A percentile compares a stretch with the other conserved stretches of the same genome.
Conservation (phyloP, 2,329 filamentous ascomycete genomes). For the Penicillium sp. region DNA sequence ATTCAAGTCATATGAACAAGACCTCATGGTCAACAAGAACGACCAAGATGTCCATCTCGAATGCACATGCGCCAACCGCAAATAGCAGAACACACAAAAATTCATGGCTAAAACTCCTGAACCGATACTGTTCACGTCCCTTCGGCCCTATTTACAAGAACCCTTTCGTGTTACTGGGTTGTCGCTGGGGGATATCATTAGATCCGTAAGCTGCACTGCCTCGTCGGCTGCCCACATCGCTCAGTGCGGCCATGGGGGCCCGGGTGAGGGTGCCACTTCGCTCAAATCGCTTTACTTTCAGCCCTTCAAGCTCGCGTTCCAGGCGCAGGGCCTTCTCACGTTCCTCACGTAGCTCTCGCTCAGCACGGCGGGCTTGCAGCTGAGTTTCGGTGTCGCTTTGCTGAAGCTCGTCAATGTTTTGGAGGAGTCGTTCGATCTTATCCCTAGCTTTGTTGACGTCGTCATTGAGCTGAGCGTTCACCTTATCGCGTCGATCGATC, state of each 20-base stretch:
- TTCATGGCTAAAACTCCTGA: conserved; percentile 14
- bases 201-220: conserved; percentile 40
- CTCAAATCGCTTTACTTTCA: conserved; percentile 70
- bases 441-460: conserved; percentile 83
- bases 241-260: conserved; percentile 32
- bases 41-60: conserved; percentile 7
- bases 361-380: conserved; percentile 76
- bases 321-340: conserved; percentile 74
- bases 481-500: conserved; percentile 89
- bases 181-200: conserved; percentile 60
- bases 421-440: conserved; percentile 83
- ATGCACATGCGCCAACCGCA: conserved; percentile 16
- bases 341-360: conserved; percentile 87
- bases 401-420: conserved; percentile 91
- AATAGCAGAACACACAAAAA: conserved; percentile 7
- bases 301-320: conserved; percentile 84
- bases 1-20: conserved; percentile 18
- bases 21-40: conserved; percentile 6
- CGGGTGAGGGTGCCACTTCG: conserved; percentile 44
- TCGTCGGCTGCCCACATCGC: conserved; percentile 40
- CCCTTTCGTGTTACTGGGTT: conserved; percentile 74
- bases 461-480: conserved; percentile 74
- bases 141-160: conserved; percentile 56
- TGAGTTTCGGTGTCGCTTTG: conserved; percentile 79
- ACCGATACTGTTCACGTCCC: conserved; percentile 17